Evolutionary conservation across 2,329 filamentous ascomycete species (phyloP).

Genomic region (Monosporascus sp.): DNA sequence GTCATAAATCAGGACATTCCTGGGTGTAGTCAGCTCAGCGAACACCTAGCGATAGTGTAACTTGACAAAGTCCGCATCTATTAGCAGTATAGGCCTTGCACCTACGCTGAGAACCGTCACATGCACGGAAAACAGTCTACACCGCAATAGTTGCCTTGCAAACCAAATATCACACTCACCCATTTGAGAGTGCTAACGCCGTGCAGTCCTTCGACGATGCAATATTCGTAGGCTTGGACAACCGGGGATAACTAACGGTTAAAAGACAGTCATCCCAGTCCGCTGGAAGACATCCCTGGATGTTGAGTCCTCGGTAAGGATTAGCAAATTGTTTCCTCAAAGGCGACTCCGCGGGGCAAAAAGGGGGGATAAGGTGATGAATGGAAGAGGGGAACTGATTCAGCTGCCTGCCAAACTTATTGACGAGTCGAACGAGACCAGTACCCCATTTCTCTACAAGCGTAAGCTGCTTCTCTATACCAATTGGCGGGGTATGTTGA

Average conservation of each 20-base stretch:
- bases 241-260: slow-evolving; percentile 12
- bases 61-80: too few species aligned
- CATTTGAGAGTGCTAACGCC: slow-evolving; percentile 10
- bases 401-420: slow-evolving; percentile 14
- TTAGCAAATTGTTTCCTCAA: slow-evolving; percentile 14
- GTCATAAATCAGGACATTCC: slow-evolving; percentile 14
- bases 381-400: slow-evolving; percentile 11
- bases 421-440: slow-evolving; percentile 17
- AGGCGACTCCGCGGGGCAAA: slow-evolving; percentile 18
- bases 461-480: slow-evolving; percentile 3
- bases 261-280: slow-evolving; percentile 20
- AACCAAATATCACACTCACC: background rate
- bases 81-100: too few species aligned
- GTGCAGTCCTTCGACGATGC: slow-evolving; percentile 5
- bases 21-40: background rate
- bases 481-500: slow-evolving; percentile 5
- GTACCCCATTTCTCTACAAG: slow-evolving; percentile 17
- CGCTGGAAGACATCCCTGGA: slow-evolving; percentile 7
- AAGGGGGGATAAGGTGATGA: slow-evolving; percentile 19
- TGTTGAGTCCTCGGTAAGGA: slow-evolving; percentile 10
- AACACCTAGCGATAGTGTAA: too few species aligned
- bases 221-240: slow-evolving; percentile 3
- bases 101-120: too few species aligned
- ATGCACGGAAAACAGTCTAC: too few species aligned
- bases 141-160: too few species aligned